These are phyloP conservation scores for Candida ponderosae DNA, from an alignment of 805 yeast genomes.

Conservation along the genomic window DNA sequence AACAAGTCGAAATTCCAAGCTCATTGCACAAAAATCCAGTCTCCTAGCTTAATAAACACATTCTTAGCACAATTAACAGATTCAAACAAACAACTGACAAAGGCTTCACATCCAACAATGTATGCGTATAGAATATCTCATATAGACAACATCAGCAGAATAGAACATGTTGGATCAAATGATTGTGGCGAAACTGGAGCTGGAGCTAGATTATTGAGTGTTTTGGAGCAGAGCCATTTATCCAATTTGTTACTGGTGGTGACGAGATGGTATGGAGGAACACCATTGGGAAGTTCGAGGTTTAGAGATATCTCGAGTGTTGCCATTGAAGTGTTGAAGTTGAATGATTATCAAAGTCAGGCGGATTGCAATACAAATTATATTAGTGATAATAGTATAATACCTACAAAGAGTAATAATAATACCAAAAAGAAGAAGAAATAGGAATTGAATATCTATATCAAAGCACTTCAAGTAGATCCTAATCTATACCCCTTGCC, in stretches of 20 bases:
- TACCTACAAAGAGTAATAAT: no score
- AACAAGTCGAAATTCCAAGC: conserved; percentile 66
- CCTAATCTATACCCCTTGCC: conserved; percentile 35
- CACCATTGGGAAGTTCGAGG: conserved; percentile 62
- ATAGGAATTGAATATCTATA: no score
- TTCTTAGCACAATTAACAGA: conserved; percentile 33
- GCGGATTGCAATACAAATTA: no score
- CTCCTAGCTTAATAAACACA: conserved; percentile 33
- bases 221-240: conserved; percentile 41
- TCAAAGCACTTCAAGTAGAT: neutral
- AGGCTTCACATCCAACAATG: conserved; percentile 68
- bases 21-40: conserved; percentile 35
- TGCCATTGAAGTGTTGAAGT: conserved; percentile 42
- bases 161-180: conserved; percentile 46
- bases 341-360: conserved; percentile 23
- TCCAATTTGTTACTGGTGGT: conserved; percentile 59
- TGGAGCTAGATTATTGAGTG: conserved; percentile 48
- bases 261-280: conserved; percentile 79
- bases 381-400: no score
- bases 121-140: conserved; percentile 56
- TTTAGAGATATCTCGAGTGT: conserved; percentile 59
- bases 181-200: conserved; percentile 78
- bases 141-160: conserved; percentile 4
- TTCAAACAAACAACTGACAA: conserved; percentile 38
- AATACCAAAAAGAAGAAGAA: no score